Percentiles rank a stretch among this genome's conserved stretches.
Conservation (phyloP, 257 asterid genomes). For the Henckelia pumila region DNA sequence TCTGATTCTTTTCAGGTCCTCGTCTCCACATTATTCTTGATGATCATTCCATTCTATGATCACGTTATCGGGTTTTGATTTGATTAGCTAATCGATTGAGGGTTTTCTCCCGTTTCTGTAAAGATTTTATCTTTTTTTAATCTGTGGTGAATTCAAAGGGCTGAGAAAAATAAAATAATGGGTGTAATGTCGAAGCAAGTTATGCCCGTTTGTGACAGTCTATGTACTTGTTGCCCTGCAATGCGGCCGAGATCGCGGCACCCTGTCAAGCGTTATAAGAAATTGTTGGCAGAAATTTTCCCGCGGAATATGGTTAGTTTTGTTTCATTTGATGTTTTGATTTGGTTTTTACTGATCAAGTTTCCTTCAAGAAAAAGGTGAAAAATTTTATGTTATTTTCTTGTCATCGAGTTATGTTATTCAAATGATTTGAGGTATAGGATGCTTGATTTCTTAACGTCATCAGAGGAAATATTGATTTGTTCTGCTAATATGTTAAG, state of each 20-base stretch:
- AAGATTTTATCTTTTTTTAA: not conserved
- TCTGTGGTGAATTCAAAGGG: slow-evolving; percentile 14
- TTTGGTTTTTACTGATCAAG: not conserved
- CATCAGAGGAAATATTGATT: not conserved
- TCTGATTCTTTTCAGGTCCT: not conserved
- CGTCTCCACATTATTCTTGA: slow-evolving; percentile 11
- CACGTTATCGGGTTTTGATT: not conserved
- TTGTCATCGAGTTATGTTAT: not conserved
- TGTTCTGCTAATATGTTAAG: not conserved
- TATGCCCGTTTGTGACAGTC: slow-evolving; percentile 60
- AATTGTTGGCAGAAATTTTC: slow-evolving; percentile 62
- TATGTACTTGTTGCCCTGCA: slow-evolving; percentile 71
- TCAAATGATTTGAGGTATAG: too few relatives aligned
- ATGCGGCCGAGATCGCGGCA: slow-evolving; percentile 84
- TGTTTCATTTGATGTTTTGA: not conserved
- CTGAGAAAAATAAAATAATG: slow-evolving; percentile 44
- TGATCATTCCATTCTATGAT: slow-evolving; percentile 20
- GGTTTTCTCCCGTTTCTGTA: slow-evolving; percentile 11
- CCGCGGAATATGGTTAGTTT: slow-evolving; percentile 55
- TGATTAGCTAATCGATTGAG: not conserved
- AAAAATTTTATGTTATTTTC: not conserved
- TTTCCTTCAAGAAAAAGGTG: slow-evolving; percentile 1
- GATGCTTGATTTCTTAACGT: not conserved
- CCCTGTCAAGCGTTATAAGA: slow-evolving; percentile 77
- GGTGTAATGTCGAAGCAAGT: slow-evolving; percentile 53